Evolutionary conservation across 1,139 yeast species (phyloP), one percentile per base, ranked within the genome.

Genomic region (Lodderomyces margitis): DNA sequence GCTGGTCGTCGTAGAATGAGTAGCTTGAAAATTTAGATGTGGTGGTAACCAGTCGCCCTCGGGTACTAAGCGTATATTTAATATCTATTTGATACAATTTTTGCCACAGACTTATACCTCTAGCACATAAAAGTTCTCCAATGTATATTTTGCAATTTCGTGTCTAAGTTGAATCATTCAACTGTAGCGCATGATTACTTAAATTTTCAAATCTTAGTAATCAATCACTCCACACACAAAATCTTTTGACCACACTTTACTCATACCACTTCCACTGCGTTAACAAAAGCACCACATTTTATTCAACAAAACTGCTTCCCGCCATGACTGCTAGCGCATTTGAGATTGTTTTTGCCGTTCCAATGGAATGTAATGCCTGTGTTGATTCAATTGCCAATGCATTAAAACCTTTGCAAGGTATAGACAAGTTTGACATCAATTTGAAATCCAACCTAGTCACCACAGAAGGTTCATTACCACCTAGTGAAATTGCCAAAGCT

Each of bases 301-400:
- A n/a, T n/a, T n/a, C n/a, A n/a, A n/a, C n/a, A n/a, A n/a, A n/a
- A n/a, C n/a, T n/a, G n/a, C n/a, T n/a, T 16, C 16, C 19, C 32
- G 9, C 17, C 12, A 45, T 37, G 37, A 45, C 42, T 34, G 40
- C 40, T 5, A 31, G 45, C 21, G 40, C 46, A 35, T 72, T 69
- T 52, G 73, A 81, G 69, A 77, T 84, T 11, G 86, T 83, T 11
- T 85, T 83, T 60, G 87, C 88, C 25, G 94, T 87, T 40, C 89
- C 91, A 3, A 67, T 87, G 73, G 80, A 81, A 50, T 88, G 96
- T 58, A 66, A 80, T 35, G 63, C 75, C 11, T 87, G 96, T 61
- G 87, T 83, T 14, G 75, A 76, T 9, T 69, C 81, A 2, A 82
- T 87, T 8, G 58, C 70, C 5, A 49, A 58, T 1, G 84, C 83